These are phyloP conservation scores for Diaporthe sp. DNA, from an alignment of 2,329 filamentous ascomycete species.

Conservation along the genomic window DNA sequence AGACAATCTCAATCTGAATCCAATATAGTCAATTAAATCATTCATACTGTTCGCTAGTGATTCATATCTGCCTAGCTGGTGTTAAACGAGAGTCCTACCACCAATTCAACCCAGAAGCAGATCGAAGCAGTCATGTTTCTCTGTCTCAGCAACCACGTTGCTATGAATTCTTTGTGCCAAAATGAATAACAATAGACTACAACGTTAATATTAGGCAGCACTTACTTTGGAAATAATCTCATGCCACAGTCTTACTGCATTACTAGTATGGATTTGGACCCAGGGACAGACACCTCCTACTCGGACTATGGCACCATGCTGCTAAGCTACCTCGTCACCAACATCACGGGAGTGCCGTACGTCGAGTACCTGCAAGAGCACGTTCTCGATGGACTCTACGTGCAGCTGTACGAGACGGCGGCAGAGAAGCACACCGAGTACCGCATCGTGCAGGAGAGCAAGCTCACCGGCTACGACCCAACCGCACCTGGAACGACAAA, in stretches of 20 bases:
- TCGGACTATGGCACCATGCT: not conserved
- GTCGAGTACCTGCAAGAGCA: not conserved
- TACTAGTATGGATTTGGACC: not conserved
- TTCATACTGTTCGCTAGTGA: not conserved
- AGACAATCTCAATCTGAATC: too few relatives aligned
- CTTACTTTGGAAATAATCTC: too few relatives aligned
- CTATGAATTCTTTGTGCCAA: too few relatives aligned
- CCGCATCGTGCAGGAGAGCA: not conserved
- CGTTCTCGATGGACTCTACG: not conserved
- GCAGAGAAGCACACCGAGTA: not conserved
- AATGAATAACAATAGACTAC: too few relatives aligned
- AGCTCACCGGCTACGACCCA: not conserved
- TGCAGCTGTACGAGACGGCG: not conserved
- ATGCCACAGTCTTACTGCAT: too few relatives aligned
- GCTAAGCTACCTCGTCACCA: not conserved
- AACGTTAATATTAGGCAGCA: too few relatives aligned
- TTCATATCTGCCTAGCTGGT: not conserved
- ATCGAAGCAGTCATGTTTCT: too few relatives aligned
- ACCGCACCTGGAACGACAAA: not conserved
- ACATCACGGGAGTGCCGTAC: not conserved
- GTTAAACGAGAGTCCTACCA: too few relatives aligned
- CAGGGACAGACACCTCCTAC: not conserved
- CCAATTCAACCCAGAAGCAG: too few relatives aligned
- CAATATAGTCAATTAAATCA: not conserved
- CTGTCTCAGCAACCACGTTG: too few relatives aligned